Evolutionary conservation across 2,329 filamentous ascomycete genomes (phyloP).

Genomic region (Catunica adiposa): DNA sequence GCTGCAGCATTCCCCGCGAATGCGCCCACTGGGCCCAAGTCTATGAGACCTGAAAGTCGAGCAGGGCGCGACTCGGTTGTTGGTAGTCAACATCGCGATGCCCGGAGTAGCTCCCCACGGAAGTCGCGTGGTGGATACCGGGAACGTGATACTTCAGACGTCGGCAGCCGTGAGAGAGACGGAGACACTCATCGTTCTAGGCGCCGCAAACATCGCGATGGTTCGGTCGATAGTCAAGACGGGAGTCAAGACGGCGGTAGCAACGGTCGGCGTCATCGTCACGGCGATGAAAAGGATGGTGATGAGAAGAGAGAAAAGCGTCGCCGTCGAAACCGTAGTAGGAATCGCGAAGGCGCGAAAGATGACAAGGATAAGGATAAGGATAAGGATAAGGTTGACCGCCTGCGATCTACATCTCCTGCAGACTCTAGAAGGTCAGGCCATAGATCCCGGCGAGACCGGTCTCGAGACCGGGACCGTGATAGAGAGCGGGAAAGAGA

Average conservation of each 20-base stretch:
- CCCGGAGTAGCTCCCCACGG: constrained; percentile 33
- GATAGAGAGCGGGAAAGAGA: constrained; percentile 21
- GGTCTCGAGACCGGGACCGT: constrained; percentile 27
- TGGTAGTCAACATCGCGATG: constrained; percentile 16
- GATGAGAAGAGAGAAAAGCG: constrained; percentile 5
- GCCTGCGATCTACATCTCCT: constrained; percentile 49
- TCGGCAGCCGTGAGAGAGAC: constrained; percentile 15
- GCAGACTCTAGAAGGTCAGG: constrained; percentile 36
- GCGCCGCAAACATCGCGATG: constrained; percentile 19
- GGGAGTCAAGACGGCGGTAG: constrained; percentile 15
- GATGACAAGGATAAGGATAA: constrained; percentile 34
- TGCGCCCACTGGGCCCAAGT: constrained; percentile 84
- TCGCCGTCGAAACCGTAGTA: constrained; percentile 21
- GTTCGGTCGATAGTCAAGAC: constrained; percentile 19
- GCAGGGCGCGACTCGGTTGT: constrained; percentile 30
- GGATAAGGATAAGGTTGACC: constrained; percentile 31
- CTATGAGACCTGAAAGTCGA: constrained; percentile 67
- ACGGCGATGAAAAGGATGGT: constrained; percentile 5
- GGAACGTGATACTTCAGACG: constrained; percentile 2
- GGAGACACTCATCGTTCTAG: constrained; percentile 11
- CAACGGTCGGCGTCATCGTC: constrained; percentile 7
- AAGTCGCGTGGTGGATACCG: constrained; percentile 19
- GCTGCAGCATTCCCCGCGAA: constrained; percentile 22
- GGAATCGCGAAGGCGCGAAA: constrained; percentile 30
- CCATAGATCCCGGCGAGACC: constrained; percentile 45